phyloP scores from a whole-genome alignment of 352 stramenopile species.

The Phytophthora palmivora region DNA sequence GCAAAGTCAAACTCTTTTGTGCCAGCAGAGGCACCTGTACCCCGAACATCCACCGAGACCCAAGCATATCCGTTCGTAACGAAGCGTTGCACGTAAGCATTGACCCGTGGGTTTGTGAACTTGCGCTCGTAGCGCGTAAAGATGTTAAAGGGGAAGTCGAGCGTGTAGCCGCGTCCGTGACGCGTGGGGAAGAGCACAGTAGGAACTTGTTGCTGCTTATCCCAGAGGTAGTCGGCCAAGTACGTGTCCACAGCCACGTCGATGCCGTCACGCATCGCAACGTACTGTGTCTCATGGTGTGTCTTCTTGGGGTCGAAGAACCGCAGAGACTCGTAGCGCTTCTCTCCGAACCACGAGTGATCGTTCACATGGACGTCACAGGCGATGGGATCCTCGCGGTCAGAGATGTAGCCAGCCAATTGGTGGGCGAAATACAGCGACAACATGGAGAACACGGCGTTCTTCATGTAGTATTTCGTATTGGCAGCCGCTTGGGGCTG shows the following conservation, averaged over 20 bases:
- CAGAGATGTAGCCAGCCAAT: conserved; percentile 63
- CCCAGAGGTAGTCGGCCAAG: conserved; percentile 67
- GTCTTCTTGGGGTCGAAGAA: conserved; percentile 82
- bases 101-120: conserved; percentile 85
- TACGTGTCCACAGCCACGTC: conserved; percentile 82
- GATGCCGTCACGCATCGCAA: conserved; percentile 71
- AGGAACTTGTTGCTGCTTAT: conserved; percentile 65
- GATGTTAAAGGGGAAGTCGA: conserved; percentile 83
- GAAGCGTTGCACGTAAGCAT: conserved; percentile 76
- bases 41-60: conserved; percentile 79
- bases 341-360: conserved; percentile 69
- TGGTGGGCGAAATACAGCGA: conserved; percentile 67
- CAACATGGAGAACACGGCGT: conserved; percentile 78
- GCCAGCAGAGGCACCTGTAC: conserved; percentile 76
- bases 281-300: conserved; percentile 79
- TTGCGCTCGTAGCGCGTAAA: conserved; percentile 71
- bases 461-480: conserved; percentile 78
- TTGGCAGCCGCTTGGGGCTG: conserved; percentile 47
- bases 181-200: conserved; percentile 78
- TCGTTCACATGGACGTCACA: conserved; percentile 76
- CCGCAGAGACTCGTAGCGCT: conserved; percentile 73
- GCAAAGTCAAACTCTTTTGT: conserved; percentile 72
- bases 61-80: conserved; percentile 79
- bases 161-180: conserved; percentile 78
- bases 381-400: conserved; percentile 62